Evolutionary conservation across 306 rosid genomes (phyloP).

Genomic region (Crotalaria pallida): DNA sequence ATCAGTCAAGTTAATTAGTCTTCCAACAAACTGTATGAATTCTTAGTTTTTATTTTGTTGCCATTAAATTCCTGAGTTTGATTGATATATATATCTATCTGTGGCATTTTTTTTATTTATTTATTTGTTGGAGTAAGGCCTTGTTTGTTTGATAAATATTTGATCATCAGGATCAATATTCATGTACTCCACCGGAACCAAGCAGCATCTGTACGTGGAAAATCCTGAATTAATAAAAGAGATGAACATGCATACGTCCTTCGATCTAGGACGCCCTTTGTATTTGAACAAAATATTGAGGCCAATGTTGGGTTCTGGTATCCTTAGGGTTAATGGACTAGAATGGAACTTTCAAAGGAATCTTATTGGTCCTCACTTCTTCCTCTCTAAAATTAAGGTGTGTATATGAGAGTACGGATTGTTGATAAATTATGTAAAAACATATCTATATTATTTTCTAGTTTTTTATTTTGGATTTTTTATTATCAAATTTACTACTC

Average conservation of each 20-base stretch:
- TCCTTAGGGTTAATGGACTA: conserved; percentile 17
- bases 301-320: conserved; percentile 28
- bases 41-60: neutral
- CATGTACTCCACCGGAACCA: conserved; percentile 29
- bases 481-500: too few relatives aligned
- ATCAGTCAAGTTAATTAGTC: neutral
- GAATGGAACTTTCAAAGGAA: conserved; percentile 30
- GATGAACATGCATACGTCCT: neutral
- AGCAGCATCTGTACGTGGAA: conserved; percentile 28
- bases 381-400: conserved; percentile 33
- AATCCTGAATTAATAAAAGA: conserved; percentile 17
- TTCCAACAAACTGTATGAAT: neutral
- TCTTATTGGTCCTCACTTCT: conserved; percentile 35
- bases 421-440: too few relatives aligned
- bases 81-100: too few relatives aligned
- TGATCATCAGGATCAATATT: conserved; percentile 19
- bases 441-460: too few relatives aligned
- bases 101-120: neutral
- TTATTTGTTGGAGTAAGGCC: neutral
- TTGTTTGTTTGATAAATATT: neutral
- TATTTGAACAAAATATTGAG: conserved; percentile 11
- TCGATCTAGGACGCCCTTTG: conserved; percentile 24
- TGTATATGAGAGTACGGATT: neutral
- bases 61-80: neutral
- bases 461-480: too few relatives aligned